Evolutionary conservation across 2,329 filamentous ascomycete genomes (phyloP), one percentile per base, ranked within the genome.

Genomic region (Colletotrichum ledebouriae): DNA sequence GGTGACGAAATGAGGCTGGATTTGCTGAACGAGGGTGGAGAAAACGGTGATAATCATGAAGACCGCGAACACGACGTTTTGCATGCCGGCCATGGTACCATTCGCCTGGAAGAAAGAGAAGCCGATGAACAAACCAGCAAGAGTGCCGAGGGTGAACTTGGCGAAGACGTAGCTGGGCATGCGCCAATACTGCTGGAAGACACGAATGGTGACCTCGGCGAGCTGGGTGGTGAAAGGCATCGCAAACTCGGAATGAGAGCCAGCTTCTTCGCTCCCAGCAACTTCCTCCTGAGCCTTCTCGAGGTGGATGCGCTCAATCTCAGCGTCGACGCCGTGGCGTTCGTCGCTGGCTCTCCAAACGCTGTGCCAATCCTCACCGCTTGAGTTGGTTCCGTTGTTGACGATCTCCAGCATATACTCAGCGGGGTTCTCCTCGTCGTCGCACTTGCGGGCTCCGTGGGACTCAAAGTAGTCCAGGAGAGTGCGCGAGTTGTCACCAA

Each of bases 131-230:
- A 95, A 81, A 6, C 86, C 83, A 25, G 88, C 84, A 63, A 88
- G 83, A 59, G 86, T 71, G 2, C 81, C 89, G 17, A 95, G 85
- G 1, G 84, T 76, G 2, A 87, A 77, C 80, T 95, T 95, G 64
- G 91, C 87, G 77, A 93, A 92, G 74, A 96, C 89, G 78, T 96
- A 96, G 11, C 84, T 84, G 0, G 93, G 93, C 63, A 89, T 93
- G 52, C 93, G 87, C 92, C 93, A 95, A 83, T 94, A 94, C 75
- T 96, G 93, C 74, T 93, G 87, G 79, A 94, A 94, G 6, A 94
- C 88, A 65, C 93, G 89, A 9, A 84, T 73, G 2, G 87, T 88
- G 47, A 93, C 92, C 67, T 89, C 84, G 49, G 77, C 79, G 1
- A 95, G 78, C 75, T 97, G 94, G 0, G 81, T 74, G 0, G 67